Evolutionary conservation across 345 rosid genomes (phyloP).

Genomic region (Melaleuca quinquenervia): DNA sequence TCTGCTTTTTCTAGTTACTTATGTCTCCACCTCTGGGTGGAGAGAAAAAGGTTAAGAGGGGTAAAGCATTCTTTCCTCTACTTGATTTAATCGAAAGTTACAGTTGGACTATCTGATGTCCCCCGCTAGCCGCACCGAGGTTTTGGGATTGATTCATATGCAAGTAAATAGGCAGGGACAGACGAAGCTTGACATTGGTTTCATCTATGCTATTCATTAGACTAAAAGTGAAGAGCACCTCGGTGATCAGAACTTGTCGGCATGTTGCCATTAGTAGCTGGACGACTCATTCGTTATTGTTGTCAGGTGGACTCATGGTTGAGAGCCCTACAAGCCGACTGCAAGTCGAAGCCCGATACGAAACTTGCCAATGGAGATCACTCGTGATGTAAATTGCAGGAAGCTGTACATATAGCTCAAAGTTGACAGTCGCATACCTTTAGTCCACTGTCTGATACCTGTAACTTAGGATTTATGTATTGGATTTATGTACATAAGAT

Average conservation of each 20-base stretch:
- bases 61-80: neutral
- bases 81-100: neutral
- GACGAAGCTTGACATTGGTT: neutral
- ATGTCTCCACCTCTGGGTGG: neutral
- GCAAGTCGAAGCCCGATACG: conserved; percentile 25
- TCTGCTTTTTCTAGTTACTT: neutral
- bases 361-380: conserved; percentile 24
- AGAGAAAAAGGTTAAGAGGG: neutral
- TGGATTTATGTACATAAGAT: conserved; percentile 23
- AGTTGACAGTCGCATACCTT: neutral
- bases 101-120: neutral
- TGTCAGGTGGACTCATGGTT: conserved; percentile 75
- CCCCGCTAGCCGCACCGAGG: neutral
- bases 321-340: conserved; percentile 35
- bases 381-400: neutral
- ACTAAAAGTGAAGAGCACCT: neutral
- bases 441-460: neutral
- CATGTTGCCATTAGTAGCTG: neutral
- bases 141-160: neutral
- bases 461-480: conserved; percentile 15
- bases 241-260: neutral
- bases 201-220: neutral
- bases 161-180: neutral
- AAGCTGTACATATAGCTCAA: conserved; percentile 19
- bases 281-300: neutral